Percentiles rank a stretch among this genome's conserved stretches.
These are phyloP conservation scores for Acacia crassicarpa DNA, from an alignment of 306 rosid genomes.

Conservation along the genomic window DNA sequence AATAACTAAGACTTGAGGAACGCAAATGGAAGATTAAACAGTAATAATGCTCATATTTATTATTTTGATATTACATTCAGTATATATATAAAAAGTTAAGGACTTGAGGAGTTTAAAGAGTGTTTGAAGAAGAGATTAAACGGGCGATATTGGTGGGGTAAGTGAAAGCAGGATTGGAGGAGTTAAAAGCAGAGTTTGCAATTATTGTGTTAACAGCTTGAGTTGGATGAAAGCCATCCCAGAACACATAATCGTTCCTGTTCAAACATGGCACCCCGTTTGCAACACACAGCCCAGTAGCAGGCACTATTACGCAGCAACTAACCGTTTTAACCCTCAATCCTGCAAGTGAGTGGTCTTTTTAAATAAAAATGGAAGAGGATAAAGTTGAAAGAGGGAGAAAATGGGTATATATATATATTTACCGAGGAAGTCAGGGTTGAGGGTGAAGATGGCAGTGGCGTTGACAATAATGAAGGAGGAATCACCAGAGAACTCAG, in stretches of 20 bases:
- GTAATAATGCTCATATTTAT: too few species aligned
- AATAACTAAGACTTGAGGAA: too few species aligned
- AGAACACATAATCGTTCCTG: background rate
- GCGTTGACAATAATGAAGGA: slow-evolving; percentile 34
- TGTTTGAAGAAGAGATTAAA: background rate
- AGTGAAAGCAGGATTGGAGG: background rate
- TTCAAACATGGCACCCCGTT: background rate
- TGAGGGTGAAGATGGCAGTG: background rate
- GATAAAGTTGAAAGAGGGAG: too few species aligned
- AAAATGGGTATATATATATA: too few species aligned
- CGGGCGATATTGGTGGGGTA: background rate
- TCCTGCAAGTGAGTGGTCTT: background rate
- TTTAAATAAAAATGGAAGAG: too few species aligned
- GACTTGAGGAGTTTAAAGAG: too few species aligned
- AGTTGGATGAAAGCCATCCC: background rate
- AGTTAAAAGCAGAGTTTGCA: background rate
- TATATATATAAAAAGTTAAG: too few species aligned
- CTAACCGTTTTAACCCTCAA: background rate
- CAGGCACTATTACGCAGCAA: background rate
- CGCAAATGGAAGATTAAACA: too few species aligned
- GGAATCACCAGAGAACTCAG: background rate
- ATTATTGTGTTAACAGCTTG: background rate
- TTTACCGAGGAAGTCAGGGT: background rate
- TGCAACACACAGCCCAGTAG: background rate
- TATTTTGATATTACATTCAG: too few species aligned